phyloP scores from a whole-genome alignment of 768 basidiomycete species.

The Gymnopilus junonius region DNA sequence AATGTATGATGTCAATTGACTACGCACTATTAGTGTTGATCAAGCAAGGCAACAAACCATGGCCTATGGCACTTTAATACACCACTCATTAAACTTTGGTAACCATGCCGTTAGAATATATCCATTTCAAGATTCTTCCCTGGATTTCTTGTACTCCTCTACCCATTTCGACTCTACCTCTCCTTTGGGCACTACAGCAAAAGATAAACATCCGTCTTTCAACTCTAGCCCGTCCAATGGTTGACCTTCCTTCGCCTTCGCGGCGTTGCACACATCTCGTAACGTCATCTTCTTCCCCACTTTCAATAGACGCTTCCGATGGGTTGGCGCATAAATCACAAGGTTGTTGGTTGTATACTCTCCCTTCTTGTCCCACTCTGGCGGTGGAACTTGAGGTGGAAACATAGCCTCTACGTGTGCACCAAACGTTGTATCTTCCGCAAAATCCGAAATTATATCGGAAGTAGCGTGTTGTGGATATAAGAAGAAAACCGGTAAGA shows the following conservation, averaged over 20 bases:
- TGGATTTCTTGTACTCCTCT: slow-evolving; percentile 75
- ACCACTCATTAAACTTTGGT: neutral
- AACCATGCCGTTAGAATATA: neutral
- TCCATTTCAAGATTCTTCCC: slow-evolving; percentile 33
- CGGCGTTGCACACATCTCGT: slow-evolving; percentile 70
- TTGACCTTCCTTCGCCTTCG: slow-evolving; percentile 62
- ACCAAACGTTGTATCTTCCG: slow-evolving; percentile 82
- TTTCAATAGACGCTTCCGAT: slow-evolving; percentile 78
- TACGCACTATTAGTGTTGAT: too few relatives aligned
- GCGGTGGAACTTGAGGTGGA: slow-evolving; percentile 65
- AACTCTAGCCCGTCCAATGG: slow-evolving; percentile 81
- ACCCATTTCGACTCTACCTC: slow-evolving; percentile 84
- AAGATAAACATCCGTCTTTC: slow-evolving; percentile 79
- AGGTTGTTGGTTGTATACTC: slow-evolving; percentile 71
- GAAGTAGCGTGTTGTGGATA: slow-evolving; percentile 91
- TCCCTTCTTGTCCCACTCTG: slow-evolving; percentile 75
- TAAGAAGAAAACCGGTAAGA: slow-evolving; percentile 90
- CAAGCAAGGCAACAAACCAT: neutral
- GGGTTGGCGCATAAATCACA: slow-evolving; percentile 84
- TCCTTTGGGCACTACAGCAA: slow-evolving; percentile 80
- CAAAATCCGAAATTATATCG: slow-evolving; percentile 86
- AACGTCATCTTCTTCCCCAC: slow-evolving; percentile 91
- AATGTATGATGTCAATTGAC: slow-evolving; percentile 14
- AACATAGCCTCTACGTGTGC: slow-evolving; percentile 85
- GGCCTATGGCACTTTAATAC: neutral